Conservation (phyloP, 176 grass and related monocot species). For the maize (Zea mays) region Zm-B73-REFERENCE-NAM-5.0 NC_050105.1:137269001-137269500, state of each 20-base stretch:
- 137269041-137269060: too few relatives aligned
- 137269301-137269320: neutral
- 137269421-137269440: neutral
- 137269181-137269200: neutral
- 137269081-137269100: too few relatives aligned
- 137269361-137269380: neutral
- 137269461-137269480: neutral
- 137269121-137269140: neutral
- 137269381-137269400: neutral
- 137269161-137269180: neutral
- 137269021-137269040: too few relatives aligned
- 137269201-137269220: neutral
- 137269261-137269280: neutral
- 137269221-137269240: neutral
- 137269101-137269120: too few relatives aligned
- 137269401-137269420: neutral
- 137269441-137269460: neutral
- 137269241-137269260: constrained; percentile 4
- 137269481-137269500: constrained; percentile 14
- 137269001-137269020: too few relatives aligned
- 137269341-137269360: neutral
- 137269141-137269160: constrained; percentile 1
- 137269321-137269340: neutral
- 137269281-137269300: neutral
- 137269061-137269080: too few relatives aligned